phyloP scores from a whole-genome alignment of 1,284 basidiomycete species.

The Trichosporon coremiiforme region DNA sequence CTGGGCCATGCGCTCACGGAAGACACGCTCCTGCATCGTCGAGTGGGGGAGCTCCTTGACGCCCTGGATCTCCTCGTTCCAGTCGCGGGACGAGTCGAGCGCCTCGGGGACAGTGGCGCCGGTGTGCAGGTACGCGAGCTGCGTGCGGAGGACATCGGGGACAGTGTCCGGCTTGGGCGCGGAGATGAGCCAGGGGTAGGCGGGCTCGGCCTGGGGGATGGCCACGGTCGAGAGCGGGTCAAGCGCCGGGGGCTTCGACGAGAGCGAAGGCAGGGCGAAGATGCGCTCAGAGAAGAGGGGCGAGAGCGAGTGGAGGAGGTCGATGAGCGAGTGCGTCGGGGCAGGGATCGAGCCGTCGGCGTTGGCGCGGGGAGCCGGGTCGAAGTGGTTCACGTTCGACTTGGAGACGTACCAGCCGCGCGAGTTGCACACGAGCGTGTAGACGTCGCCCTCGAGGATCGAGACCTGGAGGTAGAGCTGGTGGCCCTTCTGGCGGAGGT shows the following conservation, averaged over 20 bases:
- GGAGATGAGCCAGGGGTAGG: constrained; percentile 61
- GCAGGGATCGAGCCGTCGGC: constrained; percentile 41
- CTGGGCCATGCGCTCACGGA: constrained; percentile 62
- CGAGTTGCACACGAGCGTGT: constrained; percentile 60
- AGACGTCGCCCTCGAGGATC: constrained; percentile 62
- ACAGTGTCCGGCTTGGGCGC: constrained; percentile 50
- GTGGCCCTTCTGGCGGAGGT: constrained; percentile 61
- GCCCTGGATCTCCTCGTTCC: constrained; percentile 65
- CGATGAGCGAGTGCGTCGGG: constrained; percentile 60
- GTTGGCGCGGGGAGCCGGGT: constrained; percentile 53
- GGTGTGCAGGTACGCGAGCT: constrained; percentile 62
- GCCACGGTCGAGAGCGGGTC: constrained; percentile 58
- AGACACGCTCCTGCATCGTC: constrained; percentile 60
- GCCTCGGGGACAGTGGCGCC: constrained; percentile 60
- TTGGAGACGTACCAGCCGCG: constrained; percentile 62
- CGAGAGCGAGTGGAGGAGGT: constrained; percentile 59
- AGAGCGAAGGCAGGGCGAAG: constrained; percentile 47
- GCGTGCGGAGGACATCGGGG: constrained; percentile 61
- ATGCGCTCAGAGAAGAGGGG: constrained; percentile 56
- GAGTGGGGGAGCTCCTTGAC: constrained; percentile 61
- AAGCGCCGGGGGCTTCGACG: constrained; percentile 41
- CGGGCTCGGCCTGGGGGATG: constrained; percentile 60
- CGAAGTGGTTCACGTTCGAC: constrained; percentile 57
- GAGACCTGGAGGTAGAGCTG: constrained; percentile 62
- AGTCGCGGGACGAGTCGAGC: constrained; percentile 62